Base-by-base conservation (phyloP, 1,284 basidiomycete species). In the Spongispora temasekensis region DNA sequence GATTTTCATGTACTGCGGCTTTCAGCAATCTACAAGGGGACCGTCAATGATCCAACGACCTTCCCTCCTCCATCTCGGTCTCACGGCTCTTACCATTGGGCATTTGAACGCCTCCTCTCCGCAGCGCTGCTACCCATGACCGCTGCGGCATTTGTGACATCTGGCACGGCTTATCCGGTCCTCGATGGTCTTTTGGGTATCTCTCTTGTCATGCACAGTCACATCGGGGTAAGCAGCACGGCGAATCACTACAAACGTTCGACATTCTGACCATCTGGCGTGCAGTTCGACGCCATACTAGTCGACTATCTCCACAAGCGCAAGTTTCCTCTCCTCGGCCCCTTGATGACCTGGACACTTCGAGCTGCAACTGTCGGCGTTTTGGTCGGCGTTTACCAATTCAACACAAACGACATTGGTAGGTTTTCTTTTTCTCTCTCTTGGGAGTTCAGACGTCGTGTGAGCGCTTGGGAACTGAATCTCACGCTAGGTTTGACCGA, bases 371-470 rank as follows among this genome's bases (percentile, higher is more conserved):
- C 97, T 31, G 87, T 92, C 46, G 90, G 87, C n/a, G 88, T 91
- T 17, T 83, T 97, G 58, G 89, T 94, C 66, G 97, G 97, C 44
- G 83, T 98, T 6, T 99, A 98, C 80, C 91, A 96, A 76, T 97
- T 97, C 83, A 97, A 97, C 82, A 97, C 95, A 48, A 94, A 96
- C 75, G 97, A 98, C 73, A 89, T 98, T 70, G 96, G 96, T 94
- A 65, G 66, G 88, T 79, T 46, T 57, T 48, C 12, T 34, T 34
- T 34, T 34, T 34, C 15, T 34, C 15, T 34, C 7, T 0, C 13
- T 42, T 55, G 6, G 5, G 7, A 13, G 17, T 54, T 60, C 15
- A 44, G 32, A 32, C 56, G 46, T 63, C 56, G 56, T 64, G 62
- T 55, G 55, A 60, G 37, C 5, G 9, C 7, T 28, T 13, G 21